A percentile compares a stretch with the other conserved stretches of the same genome.
phyloP scores from a whole-genome alignment of 345 rosid species.

The Noccaea caerulescens region DNA sequence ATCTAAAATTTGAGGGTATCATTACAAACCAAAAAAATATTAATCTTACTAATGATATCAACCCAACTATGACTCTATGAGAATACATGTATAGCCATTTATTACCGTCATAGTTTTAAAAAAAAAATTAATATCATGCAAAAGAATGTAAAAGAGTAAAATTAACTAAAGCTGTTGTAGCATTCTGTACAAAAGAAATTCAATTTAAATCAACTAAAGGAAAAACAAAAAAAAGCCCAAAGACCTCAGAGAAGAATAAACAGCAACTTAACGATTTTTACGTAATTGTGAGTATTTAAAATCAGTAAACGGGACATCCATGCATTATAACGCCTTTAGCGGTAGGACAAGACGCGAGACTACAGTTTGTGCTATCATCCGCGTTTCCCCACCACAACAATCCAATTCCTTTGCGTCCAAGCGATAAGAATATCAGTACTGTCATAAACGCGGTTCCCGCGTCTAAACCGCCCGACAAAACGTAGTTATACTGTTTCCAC shows the following conservation, averaged over 20 bases:
- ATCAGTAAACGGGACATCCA: constrained; percentile 63
- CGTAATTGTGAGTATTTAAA: background rate
- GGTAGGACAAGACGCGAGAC: constrained; percentile 71
- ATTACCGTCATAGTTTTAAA: background rate
- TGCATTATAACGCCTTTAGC: constrained; percentile 55
- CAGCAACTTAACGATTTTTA: background rate
- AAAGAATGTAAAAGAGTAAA: background rate
- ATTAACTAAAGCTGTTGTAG: background rate
- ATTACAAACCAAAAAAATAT: too few species aligned
- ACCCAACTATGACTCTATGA: too few species aligned
- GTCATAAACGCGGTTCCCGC: constrained; percentile 83
- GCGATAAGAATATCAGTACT: constrained; percentile 53
- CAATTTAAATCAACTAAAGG: background rate
- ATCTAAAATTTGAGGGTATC: too few species aligned
- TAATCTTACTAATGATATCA: too few species aligned
- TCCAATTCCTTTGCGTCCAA: constrained; percentile 49
- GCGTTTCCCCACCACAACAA: constrained; percentile 79
- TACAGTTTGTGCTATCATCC: constrained; percentile 59
- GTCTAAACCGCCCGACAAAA: constrained; percentile 73
- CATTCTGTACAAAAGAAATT: background rate
- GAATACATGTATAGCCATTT: too few species aligned
- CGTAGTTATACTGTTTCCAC: constrained; percentile 76
- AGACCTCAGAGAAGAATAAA: background rate
- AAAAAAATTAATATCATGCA: background rate
- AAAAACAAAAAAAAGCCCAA: background rate